Base-by-base conservation (phyloP, 2,329 filamentous ascomycete genomes). In the Botryotinia convoluta region DNA sequence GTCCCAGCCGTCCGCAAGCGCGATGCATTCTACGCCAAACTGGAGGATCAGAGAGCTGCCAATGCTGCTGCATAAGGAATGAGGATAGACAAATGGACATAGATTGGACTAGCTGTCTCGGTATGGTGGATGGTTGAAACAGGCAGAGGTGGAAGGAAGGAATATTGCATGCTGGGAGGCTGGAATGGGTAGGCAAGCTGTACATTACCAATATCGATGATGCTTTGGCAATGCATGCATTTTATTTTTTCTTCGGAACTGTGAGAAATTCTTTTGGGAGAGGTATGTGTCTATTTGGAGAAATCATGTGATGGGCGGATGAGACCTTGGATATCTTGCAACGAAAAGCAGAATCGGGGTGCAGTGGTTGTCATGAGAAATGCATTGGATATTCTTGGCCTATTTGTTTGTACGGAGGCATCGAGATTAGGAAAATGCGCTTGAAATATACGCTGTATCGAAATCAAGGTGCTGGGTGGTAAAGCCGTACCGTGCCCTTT, bases 21-120 rank as follows among this genome's bases (percentile, higher is more conserved):
- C 73, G 83, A 84, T 79, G 72, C 75, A 18, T 84, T 78, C 80
- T 84, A 84, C 79, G 77, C 82, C 68, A 84, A 82, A 77, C 77
- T 84, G 64, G 83, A 84, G 78, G 80, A 82, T 59, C 76, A 82
- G 72, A 80, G 81, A 79, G 81, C 80, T 61, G 80, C 80, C 45
- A 79, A 78, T 67, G 79, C 79, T 63, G 64, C 76, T 51, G 76
- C 77, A 72, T 80, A 78, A 77, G 63, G 69, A 63, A 71, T 59
- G 63, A 39, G 51, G 14, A 26, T 71, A 69, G 72, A 74, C 37
- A 72, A 69, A 45, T 20, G 42, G 62, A 71, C 26, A 63, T 73
- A 62, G 65, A 62, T 8, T 69, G 44, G 57, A 14, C 37, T 9
- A n/a, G n/a, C 10, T 68, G 48, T 68, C 54, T 68, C n/a, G 37